A percentile compares a stretch with the other conserved stretches of the same genome.
Evolutionary conservation across 768 basidiomycete species (phyloP).

Genomic region (Collybia nuda): DNA sequence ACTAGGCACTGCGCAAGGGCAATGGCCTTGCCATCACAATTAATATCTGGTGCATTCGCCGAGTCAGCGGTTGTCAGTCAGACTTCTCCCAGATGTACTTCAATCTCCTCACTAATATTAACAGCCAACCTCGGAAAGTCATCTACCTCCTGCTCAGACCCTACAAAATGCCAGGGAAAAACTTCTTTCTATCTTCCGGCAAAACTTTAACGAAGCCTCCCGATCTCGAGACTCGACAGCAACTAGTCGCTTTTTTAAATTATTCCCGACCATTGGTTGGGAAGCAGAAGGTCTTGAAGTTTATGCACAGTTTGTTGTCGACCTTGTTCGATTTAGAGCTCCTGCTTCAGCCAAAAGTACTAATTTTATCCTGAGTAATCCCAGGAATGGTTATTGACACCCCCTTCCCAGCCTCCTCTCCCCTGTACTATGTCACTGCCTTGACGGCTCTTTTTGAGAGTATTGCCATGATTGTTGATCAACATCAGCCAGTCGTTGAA

Average conservation of each 20-base stretch:
- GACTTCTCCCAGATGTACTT: neutral
- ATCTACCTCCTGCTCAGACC: conserved; percentile 82
- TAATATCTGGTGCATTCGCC: conserved; percentile 84
- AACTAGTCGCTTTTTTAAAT: conserved; percentile 93
- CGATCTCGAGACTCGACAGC: conserved; percentile 78
- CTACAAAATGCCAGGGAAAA: conserved; percentile 72
- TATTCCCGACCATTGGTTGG: conserved; percentile 95
- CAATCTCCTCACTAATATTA: conserved; percentile 10
- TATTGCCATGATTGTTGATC: conserved; percentile 93
- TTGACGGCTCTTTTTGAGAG: conserved; percentile 93
- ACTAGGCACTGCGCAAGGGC: conserved; percentile 88
- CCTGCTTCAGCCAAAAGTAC: conserved; percentile 83
- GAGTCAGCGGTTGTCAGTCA: conserved; percentile 78
- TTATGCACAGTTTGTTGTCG: conserved; percentile 91
- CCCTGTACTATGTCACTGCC: conserved; percentile 86
- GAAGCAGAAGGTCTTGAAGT: conserved; percentile 89
- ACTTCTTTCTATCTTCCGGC: conserved; percentile 74
- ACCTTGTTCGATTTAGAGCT: conserved; percentile 78
- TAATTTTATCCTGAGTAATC: conserved; percentile 7
- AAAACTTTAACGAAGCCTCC: conserved; percentile 83
- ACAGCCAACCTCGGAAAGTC: conserved; percentile 89
- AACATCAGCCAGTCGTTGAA: conserved; percentile 96
- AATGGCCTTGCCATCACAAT: conserved; percentile 77
- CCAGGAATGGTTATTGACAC: conserved; percentile 9
- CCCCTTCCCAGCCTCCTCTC: conserved; percentile 71